Evolutionary conservation across 805 yeast species (phyloP).

Genomic region (Torulaspora indica): DNA sequence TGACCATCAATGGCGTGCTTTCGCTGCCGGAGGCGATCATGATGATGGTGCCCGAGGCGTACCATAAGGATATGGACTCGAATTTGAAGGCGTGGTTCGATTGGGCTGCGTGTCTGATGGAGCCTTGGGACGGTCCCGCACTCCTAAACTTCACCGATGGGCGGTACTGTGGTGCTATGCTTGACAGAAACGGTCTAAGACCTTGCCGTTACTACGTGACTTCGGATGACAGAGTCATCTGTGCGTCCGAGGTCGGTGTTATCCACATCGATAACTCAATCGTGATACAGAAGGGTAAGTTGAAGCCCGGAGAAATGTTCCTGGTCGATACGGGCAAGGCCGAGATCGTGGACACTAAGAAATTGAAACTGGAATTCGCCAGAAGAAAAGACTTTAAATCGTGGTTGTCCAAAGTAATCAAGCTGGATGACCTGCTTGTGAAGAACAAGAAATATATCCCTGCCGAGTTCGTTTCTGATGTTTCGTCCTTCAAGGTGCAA

Average conservation of each 20-base stretch:
- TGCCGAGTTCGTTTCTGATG: conserved; percentile 21
- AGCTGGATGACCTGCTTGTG: conserved; percentile 66
- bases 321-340: conserved; percentile 92
- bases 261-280: conserved; percentile 80
- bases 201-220: conserved; percentile 98
- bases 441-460: conserved; percentile 45
- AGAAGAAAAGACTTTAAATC: conserved; percentile 85
- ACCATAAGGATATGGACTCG: conserved; percentile 96
- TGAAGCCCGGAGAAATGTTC: conserved; percentile 94
- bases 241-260: conserved; percentile 98
- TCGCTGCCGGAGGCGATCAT: conserved; percentile 95
- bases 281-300: conserved; percentile 84
- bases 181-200: conserved; percentile 95
- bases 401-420: conserved; percentile 85
- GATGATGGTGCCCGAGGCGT: conserved; percentile 96
- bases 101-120: conserved; percentile 99
- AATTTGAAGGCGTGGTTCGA: conserved; percentile 92
- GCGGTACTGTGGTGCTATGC: conserved; percentile 95
- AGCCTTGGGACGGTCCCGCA: conserved; percentile 99
- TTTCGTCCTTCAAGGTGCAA: conserved; percentile 46
- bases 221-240: conserved; percentile 88
- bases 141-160: conserved; percentile 95
- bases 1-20: conserved; percentile 85
- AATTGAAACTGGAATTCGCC: conserved; percentile 75
- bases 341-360: conserved; percentile 86